Base-by-base conservation (phyloP, 495 filamentous ascomycete species). In the Pyrenula massariospora region DNA sequence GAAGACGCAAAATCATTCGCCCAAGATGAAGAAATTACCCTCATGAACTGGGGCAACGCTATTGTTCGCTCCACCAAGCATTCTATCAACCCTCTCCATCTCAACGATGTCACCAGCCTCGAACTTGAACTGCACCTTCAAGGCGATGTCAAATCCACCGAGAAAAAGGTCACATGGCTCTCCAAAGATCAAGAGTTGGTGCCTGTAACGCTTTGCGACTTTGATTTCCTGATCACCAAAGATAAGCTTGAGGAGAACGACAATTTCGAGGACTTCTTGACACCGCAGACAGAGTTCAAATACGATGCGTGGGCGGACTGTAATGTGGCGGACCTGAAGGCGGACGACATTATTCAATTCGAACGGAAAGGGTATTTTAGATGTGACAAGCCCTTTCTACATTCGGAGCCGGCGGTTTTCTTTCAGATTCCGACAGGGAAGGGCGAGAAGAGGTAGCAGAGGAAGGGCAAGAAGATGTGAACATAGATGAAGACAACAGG, bases 31-130 rank as follows among this genome's bases (percentile, higher is more conserved):
- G 91, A 96, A 68, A 88, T 96, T 62, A 96, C 91, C 0, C 76
- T 96, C 23, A 96, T 96, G 91, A 85, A 83, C 65, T 96, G 91
- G 91, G 91, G 91, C 61, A 96, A 96, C 59, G 91, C 89, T 24
- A 81, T 93, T 57, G 85, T 95, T 12, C 84, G 84, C 49, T 84
- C 84, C 62, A 88, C 89, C 63, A 73, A 75, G 42, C 76, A 84
- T 53, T 78, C 84, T 20, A 70, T 78, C 22, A 75, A 74, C 56
- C 71, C 71, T 5, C 63, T 76, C 12, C 52, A 64, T 22, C 57
- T 58, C 12, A 68, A 68, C 22, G 67, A 59, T 48, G 82, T 95
- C 55, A 86, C 82, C 0, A 72, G 67, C 31, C 68, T 95, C 2
- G 86, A 85, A 48, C 77, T 89, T 50, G 88, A 93, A 64, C 79